Conservation (phyloP, 345 rosid species). For the Gossypium australe region DNA sequence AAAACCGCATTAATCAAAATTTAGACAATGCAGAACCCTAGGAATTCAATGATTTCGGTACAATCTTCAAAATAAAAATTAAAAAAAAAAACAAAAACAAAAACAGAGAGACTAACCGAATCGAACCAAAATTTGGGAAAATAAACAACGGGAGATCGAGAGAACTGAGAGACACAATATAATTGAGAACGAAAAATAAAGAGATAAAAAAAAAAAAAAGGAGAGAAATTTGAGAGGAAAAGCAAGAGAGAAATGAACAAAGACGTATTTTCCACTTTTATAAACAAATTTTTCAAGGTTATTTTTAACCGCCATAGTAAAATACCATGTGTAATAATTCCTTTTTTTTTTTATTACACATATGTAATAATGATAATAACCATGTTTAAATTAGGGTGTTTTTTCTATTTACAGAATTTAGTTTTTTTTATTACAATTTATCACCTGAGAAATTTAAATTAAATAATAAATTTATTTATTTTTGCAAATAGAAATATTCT, state of each 20-base stretch:
- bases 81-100: neutral
- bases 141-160: constrained; percentile 13
- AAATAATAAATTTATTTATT: too few species aligned
- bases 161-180: neutral
- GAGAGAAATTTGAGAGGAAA: neutral
- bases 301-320: neutral
- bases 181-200: neutral
- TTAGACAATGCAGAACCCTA: constrained; percentile 7
- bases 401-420: neutral
- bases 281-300: neutral
- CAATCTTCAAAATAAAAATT: neutral
- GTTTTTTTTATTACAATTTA: neutral
- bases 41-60: constrained; percentile 6
- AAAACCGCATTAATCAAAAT: neutral
- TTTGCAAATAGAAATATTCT: too few species aligned
- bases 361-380: neutral
- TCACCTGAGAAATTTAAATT: too few species aligned
- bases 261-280: neutral
- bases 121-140: constrained; percentile 7
- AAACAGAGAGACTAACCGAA: constrained; percentile 7
- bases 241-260: neutral
- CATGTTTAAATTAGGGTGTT: neutral
- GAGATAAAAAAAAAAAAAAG: neutral
- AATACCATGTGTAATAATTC: neutral
- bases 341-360: neutral